A percentile compares a stretch with the other conserved stretches of the same genome.
phyloP scores from a whole-genome alignment of 768 basidiomycete species.

The Russula ochroleuca region DNA sequence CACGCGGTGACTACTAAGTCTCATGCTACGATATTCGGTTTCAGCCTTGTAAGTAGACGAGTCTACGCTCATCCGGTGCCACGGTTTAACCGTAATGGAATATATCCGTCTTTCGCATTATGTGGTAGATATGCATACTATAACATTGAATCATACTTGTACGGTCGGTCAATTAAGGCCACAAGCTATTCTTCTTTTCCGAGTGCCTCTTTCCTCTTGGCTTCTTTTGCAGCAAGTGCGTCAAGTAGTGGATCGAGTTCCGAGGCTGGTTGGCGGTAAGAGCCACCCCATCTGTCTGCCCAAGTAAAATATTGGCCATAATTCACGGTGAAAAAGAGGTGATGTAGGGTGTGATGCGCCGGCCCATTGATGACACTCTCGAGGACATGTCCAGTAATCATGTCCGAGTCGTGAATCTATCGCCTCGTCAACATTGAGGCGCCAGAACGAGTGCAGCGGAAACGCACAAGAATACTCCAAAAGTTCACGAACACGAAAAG shows the following conservation, averaged over 20 bases:
- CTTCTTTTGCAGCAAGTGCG: slow-evolving; percentile 38
- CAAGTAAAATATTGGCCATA: slow-evolving; percentile 98
- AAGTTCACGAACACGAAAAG: slow-evolving; percentile 91
- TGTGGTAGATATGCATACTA: slow-evolving; percentile 15
- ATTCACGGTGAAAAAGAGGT: slow-evolving; percentile 95
- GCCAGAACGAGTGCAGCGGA: background rate
- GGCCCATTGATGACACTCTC: slow-evolving; percentile 96
- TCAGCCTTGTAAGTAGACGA: background rate
- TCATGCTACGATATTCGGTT: background rate
- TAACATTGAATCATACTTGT: slow-evolving; percentile 11
- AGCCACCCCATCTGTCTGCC: slow-evolving; percentile 78
- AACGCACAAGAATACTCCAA: slow-evolving; percentile 87
- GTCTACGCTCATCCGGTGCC: background rate
- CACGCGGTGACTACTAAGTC: background rate
- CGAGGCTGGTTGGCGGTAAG: slow-evolving; percentile 85
- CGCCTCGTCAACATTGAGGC: background rate
- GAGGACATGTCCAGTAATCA: slow-evolving; percentile 87
- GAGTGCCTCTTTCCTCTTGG: slow-evolving; percentile 18
- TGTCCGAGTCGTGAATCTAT: slow-evolving; percentile 98
- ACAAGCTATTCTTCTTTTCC: slow-evolving; percentile 17
- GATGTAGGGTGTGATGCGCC: slow-evolving; percentile 95
- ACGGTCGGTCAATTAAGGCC: background rate
- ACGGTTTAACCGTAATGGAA: background rate
- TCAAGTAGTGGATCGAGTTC: slow-evolving; percentile 83
- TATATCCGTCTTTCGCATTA: slow-evolving; percentile 5